Evolutionary conservation across 331 rosid species (phyloP).

Genomic region (Malus hybrid): DNA sequence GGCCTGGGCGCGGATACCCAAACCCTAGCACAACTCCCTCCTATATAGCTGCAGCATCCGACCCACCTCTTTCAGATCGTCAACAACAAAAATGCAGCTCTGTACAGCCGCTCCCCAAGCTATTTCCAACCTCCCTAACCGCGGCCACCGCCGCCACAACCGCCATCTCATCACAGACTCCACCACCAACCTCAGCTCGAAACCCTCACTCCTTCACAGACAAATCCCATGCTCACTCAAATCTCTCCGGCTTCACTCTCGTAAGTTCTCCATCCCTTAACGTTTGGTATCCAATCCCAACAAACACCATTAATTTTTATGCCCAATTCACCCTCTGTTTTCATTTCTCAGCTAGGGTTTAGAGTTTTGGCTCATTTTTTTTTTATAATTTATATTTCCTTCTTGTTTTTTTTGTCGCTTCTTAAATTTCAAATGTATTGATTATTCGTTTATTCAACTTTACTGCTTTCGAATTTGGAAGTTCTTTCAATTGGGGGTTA

Average conservation of each 20-base stretch:
- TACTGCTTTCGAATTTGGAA: neutral
- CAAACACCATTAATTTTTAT: neutral
- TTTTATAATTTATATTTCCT: neutral
- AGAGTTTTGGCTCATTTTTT: neutral
- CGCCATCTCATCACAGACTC: slow-evolving; percentile 3
- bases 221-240: slow-evolving; percentile 2
- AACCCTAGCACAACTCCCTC: slow-evolving; percentile 2
- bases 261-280: slow-evolving; percentile 44
- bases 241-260: slow-evolving; percentile 19
- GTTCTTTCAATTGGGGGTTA: neutral
- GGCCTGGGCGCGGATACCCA: neutral
- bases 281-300: slow-evolving; percentile 7
- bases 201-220: slow-evolving; percentile 14
- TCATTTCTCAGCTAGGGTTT: neutral
- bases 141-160: neutral
- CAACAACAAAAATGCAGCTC: slow-evolving; percentile 15
- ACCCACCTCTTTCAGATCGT: neutral
- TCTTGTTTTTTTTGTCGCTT: neutral
- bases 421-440: neutral
- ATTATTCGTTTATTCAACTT: neutral
- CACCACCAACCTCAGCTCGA: slow-evolving; percentile 4
- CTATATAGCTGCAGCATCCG: neutral
- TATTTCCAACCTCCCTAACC: slow-evolving; percentile 7
- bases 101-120: slow-evolving; percentile 10
- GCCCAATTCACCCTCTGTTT: neutral